phyloP scores from a whole-genome alignment of 768 basidiomycete genomes.

The Phlebiopsis gigantea region DNA sequence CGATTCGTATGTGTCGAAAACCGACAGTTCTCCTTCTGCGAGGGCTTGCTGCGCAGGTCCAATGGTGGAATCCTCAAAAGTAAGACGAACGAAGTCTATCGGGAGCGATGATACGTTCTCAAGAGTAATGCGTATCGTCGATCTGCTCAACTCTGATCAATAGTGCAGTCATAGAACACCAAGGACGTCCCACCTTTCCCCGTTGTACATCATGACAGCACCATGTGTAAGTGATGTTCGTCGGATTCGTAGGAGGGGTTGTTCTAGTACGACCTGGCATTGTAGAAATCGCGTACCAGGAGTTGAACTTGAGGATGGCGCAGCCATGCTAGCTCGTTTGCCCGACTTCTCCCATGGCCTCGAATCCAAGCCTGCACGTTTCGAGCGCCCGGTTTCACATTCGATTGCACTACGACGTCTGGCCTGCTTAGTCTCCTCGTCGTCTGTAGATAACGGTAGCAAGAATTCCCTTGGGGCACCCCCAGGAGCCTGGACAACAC shows the following conservation, averaged over 20 bases:
- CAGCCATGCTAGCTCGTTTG: conserved; percentile 24
- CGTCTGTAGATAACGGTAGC: conserved; percentile 65
- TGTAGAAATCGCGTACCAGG: conserved; percentile 55
- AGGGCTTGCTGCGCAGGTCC: conserved; percentile 70
- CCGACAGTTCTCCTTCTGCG: conserved; percentile 72
- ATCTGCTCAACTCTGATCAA: conserved; percentile 40
- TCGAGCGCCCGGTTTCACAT: conserved; percentile 66
- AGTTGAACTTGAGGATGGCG: conserved; percentile 6
- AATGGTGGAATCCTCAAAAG: conserved; percentile 89
- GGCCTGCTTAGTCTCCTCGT: conserved; percentile 60
- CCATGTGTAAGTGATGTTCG: conserved; percentile 89
- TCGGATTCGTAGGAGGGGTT: conserved; percentile 82
- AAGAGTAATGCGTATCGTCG: conserved; percentile 76
- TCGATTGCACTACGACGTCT: conserved; percentile 53
- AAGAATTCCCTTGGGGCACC: conserved; percentile 68
- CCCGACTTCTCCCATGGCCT: conserved; percentile 50
- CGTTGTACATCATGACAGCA: conserved; percentile 92
- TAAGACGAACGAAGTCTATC: conserved; percentile 80
- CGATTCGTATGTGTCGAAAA: conserved; percentile 87
- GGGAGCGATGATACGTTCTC: conserved; percentile 85
- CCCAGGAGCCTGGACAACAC: conserved; percentile 69
- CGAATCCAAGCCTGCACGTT: conserved; percentile 69
- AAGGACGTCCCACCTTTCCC: conserved; percentile 65
- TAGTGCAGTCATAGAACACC: background rate
- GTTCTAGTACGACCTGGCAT: conserved; percentile 79